Evolutionary conservation across 148 eudicot genomes (phyloP).

Genomic region (Chenopodium berlandieri): DNA sequence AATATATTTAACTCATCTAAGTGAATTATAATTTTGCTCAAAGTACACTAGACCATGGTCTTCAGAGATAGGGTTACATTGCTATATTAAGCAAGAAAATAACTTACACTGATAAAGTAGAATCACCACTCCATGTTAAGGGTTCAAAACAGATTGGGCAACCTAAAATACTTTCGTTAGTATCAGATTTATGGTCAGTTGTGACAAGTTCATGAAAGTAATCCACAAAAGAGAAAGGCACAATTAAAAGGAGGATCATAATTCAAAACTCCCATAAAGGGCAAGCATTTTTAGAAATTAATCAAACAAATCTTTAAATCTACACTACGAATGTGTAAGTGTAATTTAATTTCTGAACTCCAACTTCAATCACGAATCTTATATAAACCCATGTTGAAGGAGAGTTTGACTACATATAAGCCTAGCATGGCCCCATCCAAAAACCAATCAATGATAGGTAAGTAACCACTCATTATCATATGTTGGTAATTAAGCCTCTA

Average conservation of each 20-base stretch:
- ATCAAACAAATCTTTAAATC: too few relatives aligned
- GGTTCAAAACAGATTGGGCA: conserved; percentile 77
- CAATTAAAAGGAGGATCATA: background rate
- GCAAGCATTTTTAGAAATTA: background rate
- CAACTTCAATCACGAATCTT: too few relatives aligned
- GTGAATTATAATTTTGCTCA: background rate
- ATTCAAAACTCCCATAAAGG: background rate
- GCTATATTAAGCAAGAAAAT: background rate
- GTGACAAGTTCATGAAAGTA: conserved; percentile 29
- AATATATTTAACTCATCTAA: conserved; percentile 20
- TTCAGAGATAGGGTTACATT: background rate
- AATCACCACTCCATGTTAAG: conserved; percentile 49
- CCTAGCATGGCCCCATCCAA: too few relatives aligned
- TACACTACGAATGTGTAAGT: too few relatives aligned
- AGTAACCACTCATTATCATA: too few relatives aligned
- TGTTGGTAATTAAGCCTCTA: too few relatives aligned
- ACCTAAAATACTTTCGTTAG: conserved; percentile 49
- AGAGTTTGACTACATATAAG: too few relatives aligned
- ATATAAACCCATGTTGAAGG: too few relatives aligned
- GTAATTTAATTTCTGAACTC: too few relatives aligned
- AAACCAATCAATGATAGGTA: too few relatives aligned
- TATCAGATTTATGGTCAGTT: conserved; percentile 35
- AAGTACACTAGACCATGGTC: background rate
- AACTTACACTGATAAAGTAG: conserved; percentile 63
- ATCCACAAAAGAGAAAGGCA: background rate